These are phyloP conservation scores for Trypanosoma avium DNA, from an alignment of 208 protist species.

Conservation along the genomic window DNA sequence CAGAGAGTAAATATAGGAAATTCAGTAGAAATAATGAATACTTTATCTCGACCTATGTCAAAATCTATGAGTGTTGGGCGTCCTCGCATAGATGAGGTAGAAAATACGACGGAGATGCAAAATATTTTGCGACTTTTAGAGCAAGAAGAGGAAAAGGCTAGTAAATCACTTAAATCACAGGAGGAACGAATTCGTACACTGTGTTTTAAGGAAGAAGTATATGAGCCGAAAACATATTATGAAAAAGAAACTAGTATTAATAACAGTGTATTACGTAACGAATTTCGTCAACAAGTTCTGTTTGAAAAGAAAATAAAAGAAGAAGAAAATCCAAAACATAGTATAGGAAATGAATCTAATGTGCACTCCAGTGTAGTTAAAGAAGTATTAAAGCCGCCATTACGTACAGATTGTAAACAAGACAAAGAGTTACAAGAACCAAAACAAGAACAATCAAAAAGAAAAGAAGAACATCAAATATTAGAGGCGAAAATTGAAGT, in stretches of 20 bases:
- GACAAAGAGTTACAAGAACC: no score
- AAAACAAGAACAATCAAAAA: no score
- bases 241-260: not conserved
- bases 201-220: not conserved
- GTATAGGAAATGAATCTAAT: no score
- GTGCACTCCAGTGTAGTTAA: no score
- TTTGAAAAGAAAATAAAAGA: no score
- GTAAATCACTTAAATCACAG: not conserved
- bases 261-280: not conserved
- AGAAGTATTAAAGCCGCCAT: no score
- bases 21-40: no score
- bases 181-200: slow-evolving; percentile 10
- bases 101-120: not conserved
- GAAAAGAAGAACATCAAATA: no score
- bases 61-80: not conserved
- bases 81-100: not conserved
- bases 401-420: no score
- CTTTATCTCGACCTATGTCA: not conserved
- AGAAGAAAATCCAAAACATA: no score
- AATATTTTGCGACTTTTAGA: slow-evolving; percentile 12
- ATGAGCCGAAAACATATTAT: not conserved
- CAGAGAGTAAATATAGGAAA: no score
- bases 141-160: slow-evolving; percentile 9
- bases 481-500: no score
- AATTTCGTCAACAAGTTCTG: not conserved